Evolutionary conservation across 345 rosid species (phyloP), one percentile per base, ranked within the genome.

Genomic region (Gossypioides kirkii): DNA sequence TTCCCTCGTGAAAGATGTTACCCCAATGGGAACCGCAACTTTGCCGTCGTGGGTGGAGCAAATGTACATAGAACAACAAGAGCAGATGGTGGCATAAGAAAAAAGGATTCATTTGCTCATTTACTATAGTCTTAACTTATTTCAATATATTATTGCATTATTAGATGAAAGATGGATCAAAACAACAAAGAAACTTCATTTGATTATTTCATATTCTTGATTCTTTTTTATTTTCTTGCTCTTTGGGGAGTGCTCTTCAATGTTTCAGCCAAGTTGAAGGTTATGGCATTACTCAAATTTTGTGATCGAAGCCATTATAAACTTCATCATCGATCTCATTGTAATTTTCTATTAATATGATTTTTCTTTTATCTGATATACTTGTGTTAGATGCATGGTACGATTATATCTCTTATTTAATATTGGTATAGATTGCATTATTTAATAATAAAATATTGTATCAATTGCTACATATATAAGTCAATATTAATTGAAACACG

Each of bases 61-160:
- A 84, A 79, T 90, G 91, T 92, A 89, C 78, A 84, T 86, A 80
- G 97, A 94, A 69, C 36, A 56, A 23, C 97, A 87, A 79, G 91
- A 89, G 88, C 97, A 90, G 90, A 87, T 87, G 87, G 95, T 85
- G 85, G 97, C 96, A 10, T 92, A 83, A 85, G 73, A 73, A 71
- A 70, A 71, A 80, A 58, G 71, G 56, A 8, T 55, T 73, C 22
- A 2, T 52, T 16, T 46, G 68, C 74, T 70, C 68, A 45, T 46
- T 32, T 20, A 64, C 26, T 68, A n/a, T 17, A 1, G 8, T 52
- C 56, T 52, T 17, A 52, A 17, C 1, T 12, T 49, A 49, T 4
- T 32, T 32, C 38, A 32, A 32, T 32, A 54, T 54, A 18, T 8
- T 18, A 77, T 77, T 80, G 59, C 38, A 72, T 79, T 79, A 71